Evolutionary conservation across 1,284 basidiomycete genomes (phyloP), one percentile per base, ranked within the genome.

Genomic region (Sutorius eximius): DNA sequence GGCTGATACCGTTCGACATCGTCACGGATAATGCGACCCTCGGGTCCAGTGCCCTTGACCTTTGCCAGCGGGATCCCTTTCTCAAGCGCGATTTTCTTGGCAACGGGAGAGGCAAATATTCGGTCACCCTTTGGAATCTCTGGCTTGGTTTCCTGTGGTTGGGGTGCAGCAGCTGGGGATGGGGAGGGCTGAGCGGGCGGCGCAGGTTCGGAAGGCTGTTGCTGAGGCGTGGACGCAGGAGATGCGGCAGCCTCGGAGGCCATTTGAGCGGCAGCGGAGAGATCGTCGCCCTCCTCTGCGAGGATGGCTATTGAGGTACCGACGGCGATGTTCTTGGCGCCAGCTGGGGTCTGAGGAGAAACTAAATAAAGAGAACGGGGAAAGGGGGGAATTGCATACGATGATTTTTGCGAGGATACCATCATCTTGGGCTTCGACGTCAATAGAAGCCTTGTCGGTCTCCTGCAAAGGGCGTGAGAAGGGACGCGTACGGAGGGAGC

Each of bases 371-470:
- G 27, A 18, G 18, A 1, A 22, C 1, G 2, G 30, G 16, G 1
- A 12, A 18, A 2, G 24, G 6, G 11, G 8, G 13, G 3, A 29
- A 34, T 5, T 29, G 72, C 84, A 52, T 72, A 85, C 87, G 55
- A 92, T 84, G 61, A 89, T 97, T 83, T 98, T 98, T 52, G 91
- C 95, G 57, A 99, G 77, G 59, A 98, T 77, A 69, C 96, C 96
- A 64, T 98, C 95, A 48, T 99, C 96, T 76, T 95, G 94, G 15
- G 96, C 94, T 76, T 99, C 96, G 27, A 99, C 96, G 75, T 99
- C 96, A 75, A 99, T 99, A 41, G 94, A 96, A 16, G 96, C 96
- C 82, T 98, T 98, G 86, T 98, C 95, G 49, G 96, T 98, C 87
- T 98, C 95, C 93, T 95, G 61, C 18, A 66, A 56, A 55, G 43